Base-by-base conservation (phyloP, 257 asterid genomes). In the Solanum clarkiae region DNA sequence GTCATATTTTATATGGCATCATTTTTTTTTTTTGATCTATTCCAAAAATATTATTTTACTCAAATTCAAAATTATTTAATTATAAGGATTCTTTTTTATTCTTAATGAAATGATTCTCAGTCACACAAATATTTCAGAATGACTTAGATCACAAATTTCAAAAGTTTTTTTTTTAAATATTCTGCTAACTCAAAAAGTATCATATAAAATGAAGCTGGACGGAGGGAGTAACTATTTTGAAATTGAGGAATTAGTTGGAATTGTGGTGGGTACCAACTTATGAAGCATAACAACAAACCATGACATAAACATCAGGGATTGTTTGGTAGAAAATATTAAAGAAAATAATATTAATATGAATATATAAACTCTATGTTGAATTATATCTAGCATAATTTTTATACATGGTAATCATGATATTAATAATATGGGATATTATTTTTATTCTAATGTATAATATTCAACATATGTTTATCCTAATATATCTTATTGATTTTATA, bases 201-300 rank as follows among this genome's bases (percentile, higher is more conserved):
- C 0, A 32, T 0, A 32, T 32, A 32, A 32, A 32, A 32, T 32
- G 0, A 32, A 32, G 36, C 4, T 3, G 4, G 3, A 29, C 32
- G 2, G 32, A 2, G 32, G 3, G 3, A 29, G 32, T 29, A 29
- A 29, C 32, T 29, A 29, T 36, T 36, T 4, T 36, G 42, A 36
- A 32, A 36, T 36, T 36, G 42, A 36, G 7, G 42, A 0, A 57
- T 5, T 57, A 18, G 80, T 42, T 70, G 18, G 17, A 42, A 18
- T 70, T 70, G 5, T 42, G 80, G 80, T 70, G 80, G 80, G 10
- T 70, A 70, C 79, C 80, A 70, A 70, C 54, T 18, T 40, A 18
- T 42, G 80, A 42, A 40, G 53, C 24, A 68, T 44, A 36, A 8
- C 32, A 60, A 60, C 68, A 3, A 60, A 60, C 32, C 2, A 20